A percentile compares a stretch with the other conserved stretches of the same genome.
phyloP scores from a whole-genome alignment of 345 rosid species.

The Eucalyptus rudis region DNA sequence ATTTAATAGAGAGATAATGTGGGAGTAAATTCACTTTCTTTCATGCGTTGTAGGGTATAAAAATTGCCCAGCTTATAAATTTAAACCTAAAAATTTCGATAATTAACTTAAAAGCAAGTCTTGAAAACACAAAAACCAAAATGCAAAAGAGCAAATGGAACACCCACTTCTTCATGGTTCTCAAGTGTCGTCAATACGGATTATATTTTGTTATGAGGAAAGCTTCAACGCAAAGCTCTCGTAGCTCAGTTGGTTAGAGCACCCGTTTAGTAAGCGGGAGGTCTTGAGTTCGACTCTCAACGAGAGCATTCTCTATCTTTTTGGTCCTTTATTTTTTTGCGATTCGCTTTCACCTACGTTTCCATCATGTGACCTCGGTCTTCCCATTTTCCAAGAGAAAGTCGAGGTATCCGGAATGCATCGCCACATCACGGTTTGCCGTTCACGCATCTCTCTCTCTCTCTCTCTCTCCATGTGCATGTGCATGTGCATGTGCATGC shows the following conservation, averaged over 20 bases:
- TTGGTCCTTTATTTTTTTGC: background rate
- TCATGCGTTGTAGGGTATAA: background rate
- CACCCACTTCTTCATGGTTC: background rate
- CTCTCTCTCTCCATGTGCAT: background rate
- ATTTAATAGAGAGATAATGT: background rate
- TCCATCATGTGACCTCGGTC: background rate
- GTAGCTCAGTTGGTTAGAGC: conserved; percentile 21
- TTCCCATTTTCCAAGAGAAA: background rate
- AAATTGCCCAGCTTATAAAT: background rate
- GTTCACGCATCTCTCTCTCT: too few species aligned
- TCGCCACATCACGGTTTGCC: background rate
- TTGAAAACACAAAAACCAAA: background rate
- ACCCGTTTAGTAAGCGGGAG: conserved; percentile 94
- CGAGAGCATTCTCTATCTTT: conserved; percentile 22
- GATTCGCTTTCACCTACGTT: background rate
- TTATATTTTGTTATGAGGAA: rapidly evolving
- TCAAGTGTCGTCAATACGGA: rapidly evolving
- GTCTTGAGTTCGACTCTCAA: conserved; percentile 94
- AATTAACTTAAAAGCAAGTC: background rate
- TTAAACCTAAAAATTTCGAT: background rate
- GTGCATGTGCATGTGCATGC: background rate
- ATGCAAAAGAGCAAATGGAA: background rate
- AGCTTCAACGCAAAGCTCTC: background rate
- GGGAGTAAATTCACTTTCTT: background rate
- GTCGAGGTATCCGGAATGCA: background rate